These are phyloP conservation scores for Nasturtium officinale DNA, from an alignment of 345 rosid species.

Conservation along the genomic window DNA sequence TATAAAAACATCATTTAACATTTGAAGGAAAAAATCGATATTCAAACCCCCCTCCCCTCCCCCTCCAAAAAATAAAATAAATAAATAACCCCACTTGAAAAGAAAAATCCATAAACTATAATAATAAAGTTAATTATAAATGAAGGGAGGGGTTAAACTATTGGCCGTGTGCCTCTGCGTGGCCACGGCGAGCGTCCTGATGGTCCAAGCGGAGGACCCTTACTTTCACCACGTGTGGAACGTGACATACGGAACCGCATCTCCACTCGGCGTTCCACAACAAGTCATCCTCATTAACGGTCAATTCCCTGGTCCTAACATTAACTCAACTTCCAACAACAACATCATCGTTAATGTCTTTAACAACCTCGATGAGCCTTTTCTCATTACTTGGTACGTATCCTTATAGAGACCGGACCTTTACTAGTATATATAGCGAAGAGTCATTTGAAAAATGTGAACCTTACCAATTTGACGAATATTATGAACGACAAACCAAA, in stretches of 20 bases:
- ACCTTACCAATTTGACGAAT: background rate
- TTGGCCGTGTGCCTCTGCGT: slow-evolving; percentile 42
- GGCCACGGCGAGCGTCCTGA: slow-evolving; percentile 27
- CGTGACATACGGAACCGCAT: slow-evolving; percentile 69
- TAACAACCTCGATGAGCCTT: slow-evolving; percentile 73
- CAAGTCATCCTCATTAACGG: slow-evolving; percentile 73
- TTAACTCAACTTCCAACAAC: slow-evolving; percentile 74
- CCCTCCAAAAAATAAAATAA: background rate
- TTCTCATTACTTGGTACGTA: slow-evolving; percentile 67
- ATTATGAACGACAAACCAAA: background rate
- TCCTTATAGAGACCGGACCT: background rate
- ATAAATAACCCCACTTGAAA: background rate
- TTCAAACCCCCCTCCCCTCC: background rate
- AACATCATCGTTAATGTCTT: slow-evolving; percentile 71
- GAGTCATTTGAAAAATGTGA: background rate
- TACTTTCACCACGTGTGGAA: slow-evolving; percentile 71
- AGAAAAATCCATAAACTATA: slow-evolving; percentile 9
- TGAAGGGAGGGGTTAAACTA: slow-evolving; percentile 44
- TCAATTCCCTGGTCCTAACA: slow-evolving; percentile 75
- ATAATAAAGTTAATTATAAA: slow-evolving; percentile 1
- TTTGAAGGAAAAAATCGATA: slow-evolving; percentile 5
- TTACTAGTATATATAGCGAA: background rate
- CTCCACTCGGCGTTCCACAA: slow-evolving; percentile 78
- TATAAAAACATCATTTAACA: slow-evolving; percentile 36
- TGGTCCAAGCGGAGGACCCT: slow-evolving; percentile 71